Evolutionary conservation across 2,329 filamentous ascomycete species (phyloP).

Genomic region (Diaporthe sp.): DNA sequence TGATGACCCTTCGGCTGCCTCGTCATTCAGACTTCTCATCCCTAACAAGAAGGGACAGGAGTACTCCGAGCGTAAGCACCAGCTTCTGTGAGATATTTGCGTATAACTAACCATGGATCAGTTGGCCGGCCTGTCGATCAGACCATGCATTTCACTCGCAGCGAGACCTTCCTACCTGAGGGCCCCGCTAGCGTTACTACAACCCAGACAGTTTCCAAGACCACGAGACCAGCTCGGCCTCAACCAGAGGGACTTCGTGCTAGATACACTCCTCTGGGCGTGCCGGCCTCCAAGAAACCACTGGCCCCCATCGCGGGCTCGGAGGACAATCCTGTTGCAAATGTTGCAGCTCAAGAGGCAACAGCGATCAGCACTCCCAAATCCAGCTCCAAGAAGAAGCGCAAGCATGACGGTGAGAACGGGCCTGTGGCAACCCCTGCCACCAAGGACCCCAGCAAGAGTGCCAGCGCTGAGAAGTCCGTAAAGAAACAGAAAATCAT

Average conservation of each 20-base stretch:
- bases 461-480: conserved; percentile 41
- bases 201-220: conserved; percentile 52
- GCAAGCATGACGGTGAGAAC: conserved; percentile 54
- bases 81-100: conserved; percentile 37
- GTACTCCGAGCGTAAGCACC: not conserved
- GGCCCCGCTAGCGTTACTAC: conserved; percentile 49
- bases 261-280: conserved; percentile 77
- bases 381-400: conserved; percentile 53
- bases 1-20: conserved; percentile 64
- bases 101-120: conserved; percentile 49
- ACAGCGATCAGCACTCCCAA: conserved; percentile 41
- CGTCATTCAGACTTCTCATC: conserved; percentile 71
- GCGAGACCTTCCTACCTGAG: conserved; percentile 43
- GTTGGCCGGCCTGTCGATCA: conserved; percentile 65
- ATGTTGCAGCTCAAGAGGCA: conserved; percentile 30
- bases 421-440: conserved; percentile 36
- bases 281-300: conserved; percentile 49
- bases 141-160: conserved; percentile 73
- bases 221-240: conserved; percentile 67
- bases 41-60: conserved; percentile 66
- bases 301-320: conserved; percentile 34
- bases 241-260: conserved; percentile 78
- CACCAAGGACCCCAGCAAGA: conserved; percentile 39
- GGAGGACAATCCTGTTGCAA: conserved; percentile 31
- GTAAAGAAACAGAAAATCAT: conserved; percentile 41